Conservation (phyloP, 495 filamentous ascomycete genomes). For the Parachaetomium inaequale region DNA sequence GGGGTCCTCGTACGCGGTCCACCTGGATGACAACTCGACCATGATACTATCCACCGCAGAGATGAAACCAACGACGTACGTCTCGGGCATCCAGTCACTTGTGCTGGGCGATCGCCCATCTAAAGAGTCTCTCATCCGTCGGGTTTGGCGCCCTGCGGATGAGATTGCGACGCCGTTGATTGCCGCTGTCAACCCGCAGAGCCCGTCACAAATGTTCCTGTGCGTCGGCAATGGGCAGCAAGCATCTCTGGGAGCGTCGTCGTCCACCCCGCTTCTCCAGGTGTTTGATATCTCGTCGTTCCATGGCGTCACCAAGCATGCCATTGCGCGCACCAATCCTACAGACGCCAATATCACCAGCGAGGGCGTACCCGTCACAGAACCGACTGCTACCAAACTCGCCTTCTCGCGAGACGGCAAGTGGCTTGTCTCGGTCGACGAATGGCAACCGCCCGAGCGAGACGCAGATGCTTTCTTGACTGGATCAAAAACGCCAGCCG, state of each 20-base stretch:
- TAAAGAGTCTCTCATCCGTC: constrained; percentile 41
- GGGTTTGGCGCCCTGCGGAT: constrained; percentile 36
- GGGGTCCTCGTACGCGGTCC: constrained; percentile 75
- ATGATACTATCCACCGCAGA: constrained; percentile 88
- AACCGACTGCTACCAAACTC: constrained; percentile 72
- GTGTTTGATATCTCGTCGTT: constrained; percentile 75
- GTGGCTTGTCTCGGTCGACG: constrained; percentile 90
- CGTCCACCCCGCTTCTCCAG: constrained; percentile 56
- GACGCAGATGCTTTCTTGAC: constrained; percentile 54
- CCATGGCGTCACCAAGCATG: constrained; percentile 74
- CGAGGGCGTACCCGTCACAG: constrained; percentile 60
- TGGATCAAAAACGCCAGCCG: constrained; percentile 32
- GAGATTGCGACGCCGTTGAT: constrained; percentile 33
- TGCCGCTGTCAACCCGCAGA: constrained; percentile 36
- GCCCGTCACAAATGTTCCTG: constrained; percentile 42
- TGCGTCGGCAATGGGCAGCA: constrained; percentile 49
- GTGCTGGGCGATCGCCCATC: constrained; percentile 38
- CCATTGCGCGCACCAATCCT: constrained; percentile 79
- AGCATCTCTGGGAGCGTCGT: constrained; percentile 35
- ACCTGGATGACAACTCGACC: constrained; percentile 83
- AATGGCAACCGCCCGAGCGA: constrained; percentile 70
- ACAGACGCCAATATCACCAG: constrained; percentile 74
- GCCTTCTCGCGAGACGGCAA: constrained; percentile 71
- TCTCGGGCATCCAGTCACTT: constrained; percentile 75
- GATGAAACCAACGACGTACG: constrained; percentile 69